Percentiles rank a stretch among this genome's conserved stretches.
These are phyloP conservation scores for Phytophthora melonis DNA, from an alignment of 352 stramenopile genomes.

Conservation along the genomic window DNA sequence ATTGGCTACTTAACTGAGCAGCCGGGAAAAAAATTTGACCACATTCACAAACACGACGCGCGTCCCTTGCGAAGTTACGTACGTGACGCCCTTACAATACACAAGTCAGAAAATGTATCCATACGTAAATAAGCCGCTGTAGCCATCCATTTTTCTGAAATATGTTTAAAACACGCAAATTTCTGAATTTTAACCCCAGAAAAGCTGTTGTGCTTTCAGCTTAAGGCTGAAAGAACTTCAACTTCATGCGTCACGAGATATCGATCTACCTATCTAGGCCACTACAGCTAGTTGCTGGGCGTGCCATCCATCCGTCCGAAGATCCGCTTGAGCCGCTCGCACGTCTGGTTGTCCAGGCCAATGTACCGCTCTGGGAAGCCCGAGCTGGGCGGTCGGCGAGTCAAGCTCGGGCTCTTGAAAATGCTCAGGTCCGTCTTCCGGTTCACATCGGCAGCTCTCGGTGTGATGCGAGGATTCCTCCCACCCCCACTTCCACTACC, in stretches of 20 bases:
- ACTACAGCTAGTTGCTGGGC: slow-evolving; percentile 4
- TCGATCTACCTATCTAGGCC: background rate
- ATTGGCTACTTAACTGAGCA: no score
- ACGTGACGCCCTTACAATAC: no score
- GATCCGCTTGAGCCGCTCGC: slow-evolving; percentile 48
- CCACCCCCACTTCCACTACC: background rate
- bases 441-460: slow-evolving; percentile 8
- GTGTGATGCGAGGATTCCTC: slow-evolving; percentile 1
- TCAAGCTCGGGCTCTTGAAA: slow-evolving; percentile 77
- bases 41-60: no score
- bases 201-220: no score
- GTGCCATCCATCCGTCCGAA: slow-evolving; percentile 69
- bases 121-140: no score
- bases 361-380: slow-evolving; percentile 82
- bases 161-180: no score
- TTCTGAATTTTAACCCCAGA: no score
- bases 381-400: slow-evolving; percentile 54
- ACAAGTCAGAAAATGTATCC: no score
- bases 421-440: slow-evolving; percentile 76
- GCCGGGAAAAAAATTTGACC: no score
- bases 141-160: no score
- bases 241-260: background rate
- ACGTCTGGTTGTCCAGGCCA: slow-evolving; percentile 79
- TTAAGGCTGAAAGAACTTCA: no score
- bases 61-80: no score